phyloP scores from a whole-genome alignment of 179 eudicot genomes.

The Drosera spatulata region DNA sequence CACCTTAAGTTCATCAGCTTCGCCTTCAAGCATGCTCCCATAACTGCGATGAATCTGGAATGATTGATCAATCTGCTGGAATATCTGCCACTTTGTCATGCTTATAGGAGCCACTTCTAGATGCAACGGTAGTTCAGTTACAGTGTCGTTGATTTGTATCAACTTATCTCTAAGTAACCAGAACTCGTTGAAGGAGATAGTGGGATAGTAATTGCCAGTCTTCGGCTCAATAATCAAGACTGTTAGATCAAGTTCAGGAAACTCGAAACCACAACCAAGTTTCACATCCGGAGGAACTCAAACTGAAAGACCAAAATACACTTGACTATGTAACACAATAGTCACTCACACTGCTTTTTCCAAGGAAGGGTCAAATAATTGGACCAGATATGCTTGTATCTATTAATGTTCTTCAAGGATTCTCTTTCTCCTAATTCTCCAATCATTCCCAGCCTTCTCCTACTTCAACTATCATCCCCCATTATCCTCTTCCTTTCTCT shows the following conservation, averaged over 20 bases:
- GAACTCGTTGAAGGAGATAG: conserved; percentile 82
- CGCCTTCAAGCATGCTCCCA: conserved; percentile 99
- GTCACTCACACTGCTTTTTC: too few relatives aligned
- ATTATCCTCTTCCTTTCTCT: too few relatives aligned
- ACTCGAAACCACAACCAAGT: not conserved
- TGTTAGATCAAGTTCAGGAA: conserved; percentile 13
- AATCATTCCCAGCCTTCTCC: too few relatives aligned
- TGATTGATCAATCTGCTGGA: conserved; percentile 92
- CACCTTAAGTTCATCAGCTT: conserved; percentile 99
- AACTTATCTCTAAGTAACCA: conserved; percentile 93
- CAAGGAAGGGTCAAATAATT: too few relatives aligned
- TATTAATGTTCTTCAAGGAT: not conserved
- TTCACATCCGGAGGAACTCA: too few relatives aligned
- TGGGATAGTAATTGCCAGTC: conserved; percentile 89
- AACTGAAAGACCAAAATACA: too few relatives aligned
- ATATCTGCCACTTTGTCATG: conserved; percentile 99
- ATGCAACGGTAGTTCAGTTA: conserved; percentile 64
- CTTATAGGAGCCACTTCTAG: conserved; percentile 92
- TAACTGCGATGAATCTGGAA: conserved; percentile 92
- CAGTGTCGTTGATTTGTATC: conserved; percentile 74
- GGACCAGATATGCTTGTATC: too few relatives aligned
- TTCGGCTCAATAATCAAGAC: conserved; percentile 74
- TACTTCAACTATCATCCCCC: too few relatives aligned
- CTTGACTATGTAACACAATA: too few relatives aligned
- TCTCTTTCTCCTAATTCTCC: not conserved